phyloP scores from a whole-genome alignment of 192 early-diverging fungal species.

The Allomyces arbusculus region DNA sequence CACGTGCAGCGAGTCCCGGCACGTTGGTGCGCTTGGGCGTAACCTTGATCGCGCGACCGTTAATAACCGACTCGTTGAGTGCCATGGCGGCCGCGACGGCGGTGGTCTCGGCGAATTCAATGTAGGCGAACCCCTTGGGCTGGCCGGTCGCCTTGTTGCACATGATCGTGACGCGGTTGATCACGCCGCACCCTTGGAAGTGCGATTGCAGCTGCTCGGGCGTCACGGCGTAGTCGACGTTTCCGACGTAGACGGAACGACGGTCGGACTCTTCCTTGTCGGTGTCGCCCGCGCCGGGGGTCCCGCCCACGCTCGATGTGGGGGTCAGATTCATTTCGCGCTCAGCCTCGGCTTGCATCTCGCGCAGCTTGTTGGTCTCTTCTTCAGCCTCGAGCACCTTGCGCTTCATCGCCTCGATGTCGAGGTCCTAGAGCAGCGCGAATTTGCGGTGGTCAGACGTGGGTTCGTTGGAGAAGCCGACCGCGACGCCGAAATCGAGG shows the following conservation, averaged over 20 bases:
- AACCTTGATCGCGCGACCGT: conserved; percentile 68
- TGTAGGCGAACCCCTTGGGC: conserved; percentile 81
- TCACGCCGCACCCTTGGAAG: conserved; percentile 84
- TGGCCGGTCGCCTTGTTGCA: conserved; percentile 86
- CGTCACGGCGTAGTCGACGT: conserved; percentile 84
- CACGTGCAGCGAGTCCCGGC: conserved; percentile 58
- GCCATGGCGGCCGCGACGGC: conserved; percentile 63
- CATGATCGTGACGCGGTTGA: conserved; percentile 90
- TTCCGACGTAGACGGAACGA: conserved; percentile 85
- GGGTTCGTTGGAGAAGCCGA: no score
- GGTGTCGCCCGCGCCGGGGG: background rate
- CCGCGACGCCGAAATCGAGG: no score
- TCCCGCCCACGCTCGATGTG: background rate
- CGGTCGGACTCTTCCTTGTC: conserved; percentile 51
- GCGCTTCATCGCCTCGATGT: conserved; percentile 51
- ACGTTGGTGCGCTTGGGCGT: conserved; percentile 87
- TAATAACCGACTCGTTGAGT: conserved; percentile 75
- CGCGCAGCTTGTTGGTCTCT: conserved; percentile 57
- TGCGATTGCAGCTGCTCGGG: conserved; percentile 89
- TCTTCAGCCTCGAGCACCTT: conserved; percentile 61
- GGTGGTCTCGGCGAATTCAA: conserved; percentile 78
- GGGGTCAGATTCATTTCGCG: conserved; percentile 38
- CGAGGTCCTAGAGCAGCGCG: background rate
- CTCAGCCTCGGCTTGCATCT: conserved; percentile 55
- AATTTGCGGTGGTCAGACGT: background rate